Base-by-base conservation (phyloP, 257 asterid species). In the Haberlea rhodopensis region DNA sequence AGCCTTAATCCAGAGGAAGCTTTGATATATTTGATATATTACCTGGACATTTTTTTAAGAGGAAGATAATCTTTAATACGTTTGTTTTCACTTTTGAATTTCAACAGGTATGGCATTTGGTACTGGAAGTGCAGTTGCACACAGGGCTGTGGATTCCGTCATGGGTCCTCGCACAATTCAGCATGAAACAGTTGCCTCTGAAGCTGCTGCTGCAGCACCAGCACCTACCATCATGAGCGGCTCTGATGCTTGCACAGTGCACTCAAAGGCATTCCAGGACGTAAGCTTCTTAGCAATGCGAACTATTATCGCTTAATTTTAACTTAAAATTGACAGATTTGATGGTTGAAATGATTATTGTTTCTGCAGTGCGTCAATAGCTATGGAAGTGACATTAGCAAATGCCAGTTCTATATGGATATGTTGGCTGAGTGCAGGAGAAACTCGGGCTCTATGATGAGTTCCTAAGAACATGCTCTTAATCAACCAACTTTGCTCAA, bases 391-490 rank as follows among this genome's bases (percentile, higher is more conserved):
- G 96, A 85, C 86, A 79, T 86, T 71, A 79, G 82, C 87, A 85
- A 85, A 80, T 88, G 95, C 59, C 96, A 88, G 80, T 86, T 88
- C 81, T 88, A 85, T 37, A 88, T 88, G 96, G 96, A 88, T 53
- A 85, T 85, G 96, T 65, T 88, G 77, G 66, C 84, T 26, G 94
- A 88, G 11, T 83, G 95, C 94, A 72, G 72, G 78, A 87, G 82
- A 59, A 87, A 72, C 82, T 81, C 95, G 1, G 91, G 85, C 28
- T 81, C 95, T 8, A 25, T 65, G 72, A 78, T 87, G 69, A 67
- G 63, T 19, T 46, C 72, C 53, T 75, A 60, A 70, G 61, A 43
- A 15, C n/a, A n/a, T 15, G 49, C 19, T 43, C 19, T 15, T 15
- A 11, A 10, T 10, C 46, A 37, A 43, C 7, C n/a, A n/a, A n/a